These are phyloP conservation scores for Diaporthe citrichinensis DNA, from an alignment of 2,329 filamentous ascomycete species.

Conservation along the genomic window DNA sequence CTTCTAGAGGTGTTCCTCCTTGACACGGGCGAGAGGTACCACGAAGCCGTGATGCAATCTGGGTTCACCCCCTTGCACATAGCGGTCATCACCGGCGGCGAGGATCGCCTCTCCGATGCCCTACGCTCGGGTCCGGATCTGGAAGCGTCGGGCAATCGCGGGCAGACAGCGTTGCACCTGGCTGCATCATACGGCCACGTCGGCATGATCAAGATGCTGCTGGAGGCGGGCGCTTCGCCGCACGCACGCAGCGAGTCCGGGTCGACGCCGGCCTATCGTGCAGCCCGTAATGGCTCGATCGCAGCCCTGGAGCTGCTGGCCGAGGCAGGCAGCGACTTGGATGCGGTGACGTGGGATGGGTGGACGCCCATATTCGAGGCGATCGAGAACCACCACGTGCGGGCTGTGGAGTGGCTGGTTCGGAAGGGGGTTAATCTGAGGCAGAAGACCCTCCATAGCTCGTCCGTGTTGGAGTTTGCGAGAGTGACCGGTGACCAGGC, in stretches of 20 bases:
- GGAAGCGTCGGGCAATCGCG: conserved; percentile 3
- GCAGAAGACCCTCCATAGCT: background rate
- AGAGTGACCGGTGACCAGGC: background rate
- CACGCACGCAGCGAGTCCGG: background rate
- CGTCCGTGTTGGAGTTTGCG: background rate
- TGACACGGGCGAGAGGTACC: background rate
- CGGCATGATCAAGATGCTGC: conserved; percentile 5
- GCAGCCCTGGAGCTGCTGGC: background rate
- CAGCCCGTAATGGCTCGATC: background rate
- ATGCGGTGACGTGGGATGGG: background rate
- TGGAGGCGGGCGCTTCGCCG: background rate
- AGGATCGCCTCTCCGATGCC: background rate
- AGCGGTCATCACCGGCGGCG: background rate
- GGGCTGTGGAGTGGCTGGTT: background rate
- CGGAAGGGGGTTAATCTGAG: background rate
- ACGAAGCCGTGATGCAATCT: background rate
- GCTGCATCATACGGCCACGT: background rate
- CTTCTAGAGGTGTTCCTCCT: conserved; percentile 1
- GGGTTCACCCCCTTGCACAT: background rate
- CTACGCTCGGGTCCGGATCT: background rate
- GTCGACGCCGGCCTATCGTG: background rate
- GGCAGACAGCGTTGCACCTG: background rate
- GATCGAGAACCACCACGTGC: background rate
- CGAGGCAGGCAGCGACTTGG: background rate
- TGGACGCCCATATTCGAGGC: background rate